Conservation (phyloP, 495 filamentous ascomycete genomes). For the Sporormia fimetaria region DNA sequence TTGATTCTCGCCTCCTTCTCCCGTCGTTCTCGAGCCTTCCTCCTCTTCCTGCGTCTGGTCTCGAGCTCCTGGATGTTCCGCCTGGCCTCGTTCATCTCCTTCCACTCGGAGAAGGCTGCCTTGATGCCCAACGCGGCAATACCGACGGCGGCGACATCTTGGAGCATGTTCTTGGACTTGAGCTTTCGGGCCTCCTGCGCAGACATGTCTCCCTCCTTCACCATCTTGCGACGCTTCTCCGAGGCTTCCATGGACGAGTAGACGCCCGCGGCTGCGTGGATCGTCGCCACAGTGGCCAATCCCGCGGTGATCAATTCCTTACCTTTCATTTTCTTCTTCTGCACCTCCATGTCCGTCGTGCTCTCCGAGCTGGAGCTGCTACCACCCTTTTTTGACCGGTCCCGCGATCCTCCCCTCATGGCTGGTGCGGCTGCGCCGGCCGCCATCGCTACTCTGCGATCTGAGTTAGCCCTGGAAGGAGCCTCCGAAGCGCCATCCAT, state of each 20-base stretch:
- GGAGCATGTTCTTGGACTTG: slow-evolving; percentile 59
- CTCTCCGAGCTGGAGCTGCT: slow-evolving; percentile 48
- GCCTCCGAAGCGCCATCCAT: slow-evolving; percentile 16
- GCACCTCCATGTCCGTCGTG: slow-evolving; percentile 66
- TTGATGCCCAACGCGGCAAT: slow-evolving; percentile 82
- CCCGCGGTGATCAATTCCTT: slow-evolving; percentile 77
- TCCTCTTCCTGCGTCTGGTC: slow-evolving; percentile 33
- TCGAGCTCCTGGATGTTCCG: slow-evolving; percentile 44
- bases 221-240: slow-evolving; percentile 54
- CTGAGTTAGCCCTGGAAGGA: slow-evolving; percentile 16
- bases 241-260: slow-evolving; percentile 67
- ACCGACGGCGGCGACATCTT: slow-evolving; percentile 67
- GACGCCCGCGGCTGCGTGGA: slow-evolving; percentile 73
- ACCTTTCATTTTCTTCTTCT: slow-evolving; percentile 65
- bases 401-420: background rate
- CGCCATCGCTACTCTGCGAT: slow-evolving; percentile 16
- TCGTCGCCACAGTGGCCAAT: slow-evolving; percentile 75
- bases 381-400: slow-evolving; percentile 40
- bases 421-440: slow-evolving; percentile 10
- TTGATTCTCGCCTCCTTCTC: slow-evolving; percentile 22
- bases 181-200: slow-evolving; percentile 62
- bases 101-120: slow-evolving; percentile 65
- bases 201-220: slow-evolving; percentile 63
- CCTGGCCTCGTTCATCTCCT: slow-evolving; percentile 51
- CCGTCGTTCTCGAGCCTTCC: slow-evolving; percentile 23